A percentile compares a stretch with the other conserved stretches of the same genome.
Conservation (phyloP, 2,329 filamentous ascomycete species). For the Chalaropsis thielavioides region DNA sequence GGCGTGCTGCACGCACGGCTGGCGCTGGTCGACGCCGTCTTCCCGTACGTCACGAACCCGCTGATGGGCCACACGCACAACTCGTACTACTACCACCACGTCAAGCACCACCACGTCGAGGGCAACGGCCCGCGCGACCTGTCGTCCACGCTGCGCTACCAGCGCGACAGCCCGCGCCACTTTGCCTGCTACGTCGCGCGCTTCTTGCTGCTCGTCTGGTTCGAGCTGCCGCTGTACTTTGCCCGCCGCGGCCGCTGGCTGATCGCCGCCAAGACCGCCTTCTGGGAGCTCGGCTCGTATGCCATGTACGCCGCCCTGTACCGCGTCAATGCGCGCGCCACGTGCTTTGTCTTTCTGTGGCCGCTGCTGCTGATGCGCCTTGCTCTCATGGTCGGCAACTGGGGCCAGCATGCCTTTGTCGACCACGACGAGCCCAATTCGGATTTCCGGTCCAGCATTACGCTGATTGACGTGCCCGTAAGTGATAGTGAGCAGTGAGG, state of each 20-base stretch:
- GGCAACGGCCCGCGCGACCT: conserved; percentile 28
- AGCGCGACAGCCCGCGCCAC: conserved; percentile 51
- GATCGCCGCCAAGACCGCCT: conserved; percentile 40
- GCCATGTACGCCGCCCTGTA: conserved; percentile 37
- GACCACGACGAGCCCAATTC: conserved; percentile 61
- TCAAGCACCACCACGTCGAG: conserved; percentile 62
- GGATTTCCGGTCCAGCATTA: conserved; percentile 66
- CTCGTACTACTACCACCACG: conserved; percentile 72
- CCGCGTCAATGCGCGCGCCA: conserved; percentile 38
- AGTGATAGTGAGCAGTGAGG: too few species aligned
- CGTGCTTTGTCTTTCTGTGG: conserved; percentile 50
- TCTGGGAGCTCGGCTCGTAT: conserved; percentile 49
- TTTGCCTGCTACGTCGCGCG: conserved; percentile 60
- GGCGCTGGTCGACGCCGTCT: conserved; percentile 44
- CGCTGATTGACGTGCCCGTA: conserved; percentile 63
- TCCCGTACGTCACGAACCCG: conserved; percentile 61
- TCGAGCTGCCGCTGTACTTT: conserved; percentile 64
- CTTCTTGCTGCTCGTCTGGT: conserved; percentile 60
- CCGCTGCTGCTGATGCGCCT: conserved; percentile 52
- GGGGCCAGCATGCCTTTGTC: conserved; percentile 72
- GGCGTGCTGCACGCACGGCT: conserved; percentile 48
- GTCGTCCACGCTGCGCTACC: conserved; percentile 61
- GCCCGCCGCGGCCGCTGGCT: conserved; percentile 42
- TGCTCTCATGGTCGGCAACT: conserved; percentile 69
- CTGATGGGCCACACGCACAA: conserved; percentile 77